Evolutionary conservation across 2,329 filamentous ascomycete genomes (phyloP), one percentile per base, ranked within the genome.

Genomic region (Clarireedia homoeocarpa): DNA sequence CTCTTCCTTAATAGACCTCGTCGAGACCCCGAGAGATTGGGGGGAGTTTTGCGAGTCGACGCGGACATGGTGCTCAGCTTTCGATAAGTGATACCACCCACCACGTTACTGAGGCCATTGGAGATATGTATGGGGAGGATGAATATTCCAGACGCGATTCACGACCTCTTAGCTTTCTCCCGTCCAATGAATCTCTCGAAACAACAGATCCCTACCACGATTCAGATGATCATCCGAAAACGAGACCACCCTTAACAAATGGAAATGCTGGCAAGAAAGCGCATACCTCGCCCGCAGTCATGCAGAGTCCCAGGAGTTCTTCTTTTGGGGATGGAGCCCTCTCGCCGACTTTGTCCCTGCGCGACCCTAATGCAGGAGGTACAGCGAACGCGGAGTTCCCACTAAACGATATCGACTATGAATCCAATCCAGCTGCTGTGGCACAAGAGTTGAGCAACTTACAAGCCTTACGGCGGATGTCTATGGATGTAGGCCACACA

Each of bases 51-150:
- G 65, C 62, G 56, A 69, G 62, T 52, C 62, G 67, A 56, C 62
- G 67, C 34, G 66, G 67, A 48, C 68, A 70, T 67, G 65, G 50
- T 57, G 46, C 60, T 30, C 67, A 69, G 63, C 62, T 70, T 34
- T 70, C 69, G 23, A 70, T 88, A 70, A 86, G 81, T 74, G 85
- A 88, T 73, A 82, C 86, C 64, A 83, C 74, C 69, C 84, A 89
- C 72, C 86, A 89, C 78, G 83, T 88, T 65, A 89, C 85, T 48
- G 86, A 89, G 69, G 83, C 85, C 54, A 88, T 89, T 71, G 83
- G 84, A 59, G 83, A 86, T 72, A 81, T 88, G 78, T 89, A 89
- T 72, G 83, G 82, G 67, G 80, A 83, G 63, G 71, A 72, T 63
- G 74, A 77, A 61, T 77, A 79, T 64, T 73, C 71, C 65, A 76